phyloP scores from a whole-genome alignment of 352 stramenopile genomes.

The Phytopythium boreale region DNA sequence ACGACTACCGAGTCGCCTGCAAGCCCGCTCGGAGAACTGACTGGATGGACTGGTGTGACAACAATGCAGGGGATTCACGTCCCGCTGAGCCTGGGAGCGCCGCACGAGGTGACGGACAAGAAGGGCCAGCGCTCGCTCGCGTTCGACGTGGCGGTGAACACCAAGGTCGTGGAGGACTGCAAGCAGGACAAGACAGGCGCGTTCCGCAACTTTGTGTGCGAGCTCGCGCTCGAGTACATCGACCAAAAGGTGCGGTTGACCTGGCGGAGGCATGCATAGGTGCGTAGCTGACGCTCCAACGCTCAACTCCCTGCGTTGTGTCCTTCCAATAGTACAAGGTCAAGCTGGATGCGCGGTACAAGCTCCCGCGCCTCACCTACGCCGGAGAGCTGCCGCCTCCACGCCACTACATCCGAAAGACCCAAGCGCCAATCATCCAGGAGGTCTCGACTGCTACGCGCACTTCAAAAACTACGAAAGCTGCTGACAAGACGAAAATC shows the following conservation, averaged over 20 bases:
- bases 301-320: not conserved
- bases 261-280: not conserved
- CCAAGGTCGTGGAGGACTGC: conserved; percentile 68
- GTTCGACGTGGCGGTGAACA: conserved; percentile 81
- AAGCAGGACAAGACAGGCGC: conserved; percentile 56
- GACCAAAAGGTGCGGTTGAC: conserved; percentile 56
- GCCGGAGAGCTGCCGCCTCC: conserved; percentile 55
- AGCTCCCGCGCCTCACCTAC: conserved; percentile 71
- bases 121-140: conserved; percentile 51
- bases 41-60: not conserved
- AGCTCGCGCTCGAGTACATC: conserved; percentile 79
- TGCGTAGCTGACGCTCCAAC: not conserved
- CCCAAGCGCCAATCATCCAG: conserved; percentile 65
- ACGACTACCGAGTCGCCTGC: not conserved
- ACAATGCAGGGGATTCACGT: conserved; percentile 62
- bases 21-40: not conserved
- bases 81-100: conserved; percentile 60
- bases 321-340: conserved; percentile 55
- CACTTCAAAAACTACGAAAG: conserved; percentile 12
- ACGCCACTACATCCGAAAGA: conserved; percentile 81
- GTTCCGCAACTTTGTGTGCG: conserved; percentile 83
- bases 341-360: conserved; percentile 70
- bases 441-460: conserved; percentile 31
- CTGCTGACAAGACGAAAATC: conserved; percentile 4
- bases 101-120: conserved; percentile 78